Base-by-base conservation (phyloP, 208 protist genomes). In the Vickermania ingenoplastis region DNA sequence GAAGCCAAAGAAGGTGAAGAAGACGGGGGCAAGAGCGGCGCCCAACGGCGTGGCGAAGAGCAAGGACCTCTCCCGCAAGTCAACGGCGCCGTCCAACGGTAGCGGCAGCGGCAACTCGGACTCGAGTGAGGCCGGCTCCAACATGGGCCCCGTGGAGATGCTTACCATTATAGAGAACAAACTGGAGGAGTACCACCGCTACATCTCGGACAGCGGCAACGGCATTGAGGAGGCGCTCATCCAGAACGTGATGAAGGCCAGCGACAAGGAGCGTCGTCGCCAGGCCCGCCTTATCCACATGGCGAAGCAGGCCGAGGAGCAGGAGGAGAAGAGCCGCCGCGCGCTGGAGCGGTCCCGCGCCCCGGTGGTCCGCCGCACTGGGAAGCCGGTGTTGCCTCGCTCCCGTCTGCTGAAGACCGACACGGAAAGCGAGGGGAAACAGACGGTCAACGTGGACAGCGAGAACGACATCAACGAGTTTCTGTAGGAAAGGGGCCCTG, bases 111-210 rank as follows among this genome's bases (percentile, higher is more conserved):
- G 28, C 65, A 67, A 27, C 63, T 63, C 1, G 36, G 65, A 52
- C 61, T 59, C 55, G 0, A 54, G 48, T 26, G 68, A 53, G 2
- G 45, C 24, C 3, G 59, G 48, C 51, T 17, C 71, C n/a, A 89
- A 81, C 62, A 95, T 90, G 73, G 92, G 77, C 13, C 79, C 89
- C 1, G 73, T 97, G 11, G 86, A 91, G 57, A 92, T 97, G 84
- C 82, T 97, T 25, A 94, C 89, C 11, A 87, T 93, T 31, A 91
- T 97, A 58, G 91, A 97, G 58, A 93, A 83, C 59, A 95, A 95
- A 61, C 62, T 97, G 23, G 89, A 97, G 63, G 85, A 92, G 73
- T 87, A 86, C 52, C 82, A 87, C 63, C 87, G 79, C 29, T 88
- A 82, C 67, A 85, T 91, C 23, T 73, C 26, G 24, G 71, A 90